Percentiles rank a stretch among this genome's conserved stretches.
Evolutionary conservation across 495 filamentous ascomycete genomes (phyloP).

Genomic region (Bacidia gigantensis): DNA sequence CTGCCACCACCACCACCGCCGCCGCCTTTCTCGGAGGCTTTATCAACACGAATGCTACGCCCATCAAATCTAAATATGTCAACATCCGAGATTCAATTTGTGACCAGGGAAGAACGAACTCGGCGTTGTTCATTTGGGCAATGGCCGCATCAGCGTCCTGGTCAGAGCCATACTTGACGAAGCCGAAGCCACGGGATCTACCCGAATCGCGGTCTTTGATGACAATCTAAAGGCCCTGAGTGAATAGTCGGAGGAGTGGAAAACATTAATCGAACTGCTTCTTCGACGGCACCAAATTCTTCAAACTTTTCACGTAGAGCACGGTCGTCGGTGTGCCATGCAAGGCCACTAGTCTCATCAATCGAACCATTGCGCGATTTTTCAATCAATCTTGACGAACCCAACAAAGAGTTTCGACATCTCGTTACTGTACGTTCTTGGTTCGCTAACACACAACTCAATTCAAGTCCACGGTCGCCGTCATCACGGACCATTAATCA

Average conservation of each 20-base stretch:
- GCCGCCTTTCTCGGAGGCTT: conserved; percentile 67
- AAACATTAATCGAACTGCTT: conserved; percentile 58
- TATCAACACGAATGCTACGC: conserved; percentile 89
- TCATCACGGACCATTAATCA: conserved; percentile 18
- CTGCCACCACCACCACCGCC: conserved; percentile 21
- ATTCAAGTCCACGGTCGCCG: conserved; percentile 25
- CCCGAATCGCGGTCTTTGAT: conserved; percentile 95
- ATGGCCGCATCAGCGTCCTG: conserved; percentile 77
- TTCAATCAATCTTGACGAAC: conserved; percentile 34
- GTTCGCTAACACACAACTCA: conserved; percentile 24
- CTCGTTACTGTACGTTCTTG: conserved; percentile 19
- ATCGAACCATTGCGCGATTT: conserved; percentile 4
- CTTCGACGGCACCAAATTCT: conserved; percentile 75
- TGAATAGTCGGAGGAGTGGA: conserved; percentile 3
- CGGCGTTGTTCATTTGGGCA: conserved; percentile 75
- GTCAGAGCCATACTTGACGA: conserved; percentile 75
- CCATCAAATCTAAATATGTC: conserved; percentile 68
- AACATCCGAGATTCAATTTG: neutral
- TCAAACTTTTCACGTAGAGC: conserved; percentile 77
- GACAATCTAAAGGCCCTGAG: conserved; percentile 52
- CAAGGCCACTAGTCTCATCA: conserved; percentile 59
- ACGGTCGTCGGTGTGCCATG: conserved; percentile 89
- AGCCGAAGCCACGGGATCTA: conserved; percentile 93
- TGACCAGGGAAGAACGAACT: conserved; percentile 42
- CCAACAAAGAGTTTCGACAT: conserved; percentile 92